Percentiles rank a stretch among this genome's conserved stretches.
phyloP scores from a whole-genome alignment of 805 yeast species.

The Spathaspora boniae region DNA sequence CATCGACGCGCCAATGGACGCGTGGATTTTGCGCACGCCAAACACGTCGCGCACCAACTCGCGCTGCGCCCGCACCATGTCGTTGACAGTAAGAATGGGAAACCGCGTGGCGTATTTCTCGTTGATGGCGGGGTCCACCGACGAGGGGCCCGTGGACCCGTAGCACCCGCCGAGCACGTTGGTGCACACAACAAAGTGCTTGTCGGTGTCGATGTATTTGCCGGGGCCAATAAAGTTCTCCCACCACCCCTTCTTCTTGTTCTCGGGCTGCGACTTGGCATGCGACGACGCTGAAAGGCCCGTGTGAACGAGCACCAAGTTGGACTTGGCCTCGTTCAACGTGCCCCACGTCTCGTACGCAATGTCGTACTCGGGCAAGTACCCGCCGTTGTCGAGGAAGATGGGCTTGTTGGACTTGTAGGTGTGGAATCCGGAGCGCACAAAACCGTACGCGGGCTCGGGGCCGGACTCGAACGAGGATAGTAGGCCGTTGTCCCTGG shows the following conservation, averaged over 20 bases:
- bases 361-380: constrained; percentile 67
- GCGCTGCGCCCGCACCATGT: constrained; percentile 88
- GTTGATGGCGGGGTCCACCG: constrained; percentile 65
- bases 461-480: constrained; percentile 63
- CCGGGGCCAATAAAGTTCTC: constrained; percentile 89
- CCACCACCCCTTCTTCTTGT: constrained; percentile 90
- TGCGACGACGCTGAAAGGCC: constrained; percentile 93
- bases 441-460: constrained; percentile 77
- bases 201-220: constrained; percentile 71
- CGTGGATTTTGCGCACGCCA: constrained; percentile 62
- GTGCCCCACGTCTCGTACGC: constrained; percentile 94
- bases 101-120: constrained; percentile 79
- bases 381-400: constrained; percentile 78
- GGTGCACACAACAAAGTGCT: constrained; percentile 81
- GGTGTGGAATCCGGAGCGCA: constrained; percentile 61
- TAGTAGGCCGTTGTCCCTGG: constrained; percentile 12
- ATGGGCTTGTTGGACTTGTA: constrained; percentile 57
- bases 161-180: constrained; percentile 93
- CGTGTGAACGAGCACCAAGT: constrained; percentile 80
- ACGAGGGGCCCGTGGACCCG: constrained; percentile 92
- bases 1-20: constrained; percentile 88
- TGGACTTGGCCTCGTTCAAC: constrained; percentile 58
- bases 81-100: constrained; percentile 81
- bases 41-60: constrained; percentile 60
- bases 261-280: constrained; percentile 74